A percentile compares a stretch with the other conserved stretches of the same genome.
These are phyloP conservation scores for Cornus suecica DNA, from an alignment of 148 eudicot species.

Conservation along the genomic window DNA sequence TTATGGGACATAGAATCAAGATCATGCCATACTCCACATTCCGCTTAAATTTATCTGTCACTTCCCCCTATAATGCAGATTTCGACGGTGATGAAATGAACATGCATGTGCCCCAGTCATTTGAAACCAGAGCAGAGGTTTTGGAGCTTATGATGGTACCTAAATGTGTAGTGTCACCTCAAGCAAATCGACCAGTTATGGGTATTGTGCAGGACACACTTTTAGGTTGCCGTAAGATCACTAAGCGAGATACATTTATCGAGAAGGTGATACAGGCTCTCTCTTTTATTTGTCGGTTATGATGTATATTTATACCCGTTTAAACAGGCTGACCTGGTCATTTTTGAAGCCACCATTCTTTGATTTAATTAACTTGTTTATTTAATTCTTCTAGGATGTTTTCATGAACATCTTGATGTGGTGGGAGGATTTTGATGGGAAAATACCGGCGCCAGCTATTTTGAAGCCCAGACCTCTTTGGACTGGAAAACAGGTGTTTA, in stretches of 20 bases:
- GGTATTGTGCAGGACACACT: constrained; percentile 99
- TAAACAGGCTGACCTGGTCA: not conserved
- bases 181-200: constrained; percentile 95
- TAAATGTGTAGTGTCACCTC: constrained; percentile 96
- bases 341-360: constrained; percentile 2
- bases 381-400: constrained; percentile 60
- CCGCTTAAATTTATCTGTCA: constrained; percentile 87
- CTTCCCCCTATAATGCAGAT: constrained; percentile 99
- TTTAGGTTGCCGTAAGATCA: constrained; percentile 93
- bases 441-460: constrained; percentile 91
- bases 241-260: constrained; percentile 94
- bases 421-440: constrained; percentile 99
- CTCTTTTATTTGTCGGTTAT: not conserved
- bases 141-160: constrained; percentile 99
- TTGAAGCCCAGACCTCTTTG: constrained; percentile 97
- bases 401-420: constrained; percentile 98
- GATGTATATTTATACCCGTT: not conserved
- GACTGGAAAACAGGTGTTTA: constrained; percentile 99
- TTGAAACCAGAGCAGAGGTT: constrained; percentile 98
- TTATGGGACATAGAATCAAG: constrained; percentile 97
- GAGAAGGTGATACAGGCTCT: constrained; percentile 59
- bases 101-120: constrained; percentile 99
- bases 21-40: constrained; percentile 99
- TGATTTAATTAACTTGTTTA: too few species aligned
- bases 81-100: constrained; percentile 99